Conservation (phyloP, 805 yeast genomes). For the Starmerella geochares region DNA sequence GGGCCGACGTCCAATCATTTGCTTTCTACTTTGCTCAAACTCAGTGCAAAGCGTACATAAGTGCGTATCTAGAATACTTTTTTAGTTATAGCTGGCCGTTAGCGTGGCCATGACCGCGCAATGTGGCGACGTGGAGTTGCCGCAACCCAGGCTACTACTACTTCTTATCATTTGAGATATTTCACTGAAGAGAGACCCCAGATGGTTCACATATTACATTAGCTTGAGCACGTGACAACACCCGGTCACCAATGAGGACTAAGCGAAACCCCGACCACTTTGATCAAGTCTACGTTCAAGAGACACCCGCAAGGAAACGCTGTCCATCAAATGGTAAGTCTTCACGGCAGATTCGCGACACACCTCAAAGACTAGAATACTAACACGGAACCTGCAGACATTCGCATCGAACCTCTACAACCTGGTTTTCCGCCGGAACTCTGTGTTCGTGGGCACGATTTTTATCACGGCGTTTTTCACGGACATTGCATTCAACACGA, state of each 20-base stretch:
- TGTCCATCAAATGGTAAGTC: slow-evolving; percentile 5
- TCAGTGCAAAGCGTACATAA: slow-evolving; percentile 10
- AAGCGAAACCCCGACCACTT: slow-evolving; percentile 11
- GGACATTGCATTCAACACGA: slow-evolving; percentile 34
- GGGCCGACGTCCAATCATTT: slow-evolving; percentile 23
- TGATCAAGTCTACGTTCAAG: neutral
- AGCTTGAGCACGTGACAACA: slow-evolving; percentile 3
- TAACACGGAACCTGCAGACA: slow-evolving; percentile 20
- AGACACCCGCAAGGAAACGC: slow-evolving; percentile 3
- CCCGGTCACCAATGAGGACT: slow-evolving; percentile 21
- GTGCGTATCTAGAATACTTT: too few species aligned
- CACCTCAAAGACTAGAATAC: neutral
- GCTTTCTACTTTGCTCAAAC: slow-evolving; percentile 30
- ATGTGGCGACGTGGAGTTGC: neutral
- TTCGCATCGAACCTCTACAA: slow-evolving; percentile 47
- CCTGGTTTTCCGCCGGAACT: slow-evolving; percentile 77
- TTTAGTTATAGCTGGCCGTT: too few species aligned
- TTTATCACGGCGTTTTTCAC: slow-evolving; percentile 78
- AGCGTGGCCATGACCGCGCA: too few species aligned
- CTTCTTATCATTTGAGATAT: too few species aligned
- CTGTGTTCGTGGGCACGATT: slow-evolving; percentile 72
- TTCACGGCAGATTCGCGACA: neutral
- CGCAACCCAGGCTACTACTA: neutral
- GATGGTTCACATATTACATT: too few species aligned
- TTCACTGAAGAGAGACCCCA: too few species aligned